These are phyloP conservation scores for Puya raimondii DNA, from an alignment of 176 grass and related monocot genomes.

Conservation along the genomic window DNA sequence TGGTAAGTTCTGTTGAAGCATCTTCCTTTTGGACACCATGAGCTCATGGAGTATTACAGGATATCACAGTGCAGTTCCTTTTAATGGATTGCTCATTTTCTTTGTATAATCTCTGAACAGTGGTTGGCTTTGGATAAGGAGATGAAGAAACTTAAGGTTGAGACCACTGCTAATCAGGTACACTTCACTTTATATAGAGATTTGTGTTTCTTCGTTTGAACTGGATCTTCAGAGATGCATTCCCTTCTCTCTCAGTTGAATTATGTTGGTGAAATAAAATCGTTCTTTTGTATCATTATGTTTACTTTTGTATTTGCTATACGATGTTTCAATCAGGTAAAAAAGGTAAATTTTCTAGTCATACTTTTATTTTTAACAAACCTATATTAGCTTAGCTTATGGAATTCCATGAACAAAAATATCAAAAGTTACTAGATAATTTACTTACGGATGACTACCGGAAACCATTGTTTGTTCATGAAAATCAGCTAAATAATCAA, in stretches of 20 bases:
- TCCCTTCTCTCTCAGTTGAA: neutral
- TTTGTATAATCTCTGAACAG: slow-evolving; percentile 29
- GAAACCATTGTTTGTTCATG: neutral
- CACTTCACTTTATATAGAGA: slow-evolving; percentile 17
- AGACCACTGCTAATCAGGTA: slow-evolving; percentile 98
- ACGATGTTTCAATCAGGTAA: neutral
- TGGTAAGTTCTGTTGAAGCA: slow-evolving; percentile 47
- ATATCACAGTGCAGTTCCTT: neutral
- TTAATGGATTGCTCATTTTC: slow-evolving; percentile 9
- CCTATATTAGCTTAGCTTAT: neutral
- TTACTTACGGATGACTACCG: neutral
- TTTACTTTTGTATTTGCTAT: neutral
- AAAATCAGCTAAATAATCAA: no score
- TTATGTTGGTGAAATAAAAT: neutral
- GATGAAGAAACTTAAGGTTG: slow-evolving; percentile 75
- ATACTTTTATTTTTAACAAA: no score
- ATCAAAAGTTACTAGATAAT: neutral
- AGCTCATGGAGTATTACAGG: slow-evolving; percentile 1
- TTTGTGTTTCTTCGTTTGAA: neutral
- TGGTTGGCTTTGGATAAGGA: slow-evolving; percentile 95
- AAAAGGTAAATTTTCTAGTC: neutral
- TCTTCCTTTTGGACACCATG: neutral
- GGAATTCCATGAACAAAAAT: neutral
- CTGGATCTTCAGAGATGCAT: neutral
- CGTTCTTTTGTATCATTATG: neutral